Percentiles rank a stretch among this genome's conserved stretches.
These are phyloP conservation scores for Aspergillus quadricinctus DNA, from an alignment of 2,329 filamentous ascomycete genomes.

Conservation along the genomic window DNA sequence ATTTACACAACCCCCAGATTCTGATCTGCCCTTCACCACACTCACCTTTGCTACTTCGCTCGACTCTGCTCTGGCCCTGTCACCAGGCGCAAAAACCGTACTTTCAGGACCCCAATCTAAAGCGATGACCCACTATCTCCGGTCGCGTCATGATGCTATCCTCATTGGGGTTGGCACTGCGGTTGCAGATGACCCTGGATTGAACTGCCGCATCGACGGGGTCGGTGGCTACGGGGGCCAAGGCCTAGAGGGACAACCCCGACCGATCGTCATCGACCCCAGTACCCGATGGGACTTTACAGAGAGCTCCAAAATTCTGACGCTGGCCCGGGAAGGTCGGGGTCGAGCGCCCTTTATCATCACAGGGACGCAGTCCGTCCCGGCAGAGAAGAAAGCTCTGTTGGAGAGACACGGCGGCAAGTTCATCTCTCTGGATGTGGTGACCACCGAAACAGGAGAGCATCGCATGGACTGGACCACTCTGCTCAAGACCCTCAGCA, in stretches of 20 bases:
- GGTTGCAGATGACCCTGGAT: constrained; percentile 73
- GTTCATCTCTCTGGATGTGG: constrained; percentile 25
- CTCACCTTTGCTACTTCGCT: constrained; percentile 86
- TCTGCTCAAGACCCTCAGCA: constrained; percentile 53
- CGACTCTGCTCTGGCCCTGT: constrained; percentile 68
- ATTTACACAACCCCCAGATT: constrained; percentile 13
- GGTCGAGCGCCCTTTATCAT: constrained; percentile 72
- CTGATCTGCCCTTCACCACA: constrained; percentile 54
- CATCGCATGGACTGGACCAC: constrained; percentile 52
- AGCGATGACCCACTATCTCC: constrained; percentile 91
- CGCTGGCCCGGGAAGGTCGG: constrained; percentile 55
- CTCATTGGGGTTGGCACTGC: constrained; percentile 81
- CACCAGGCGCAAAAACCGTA: constrained; percentile 68
- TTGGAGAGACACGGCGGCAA: constrained; percentile 28
- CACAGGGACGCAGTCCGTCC: constrained; percentile 21
- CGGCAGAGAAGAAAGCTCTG: constrained; percentile 12
- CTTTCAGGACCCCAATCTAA: constrained; percentile 77
- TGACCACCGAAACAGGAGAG: constrained; percentile 6
- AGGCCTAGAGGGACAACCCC: constrained; percentile 59
- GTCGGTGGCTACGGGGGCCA: constrained; percentile 50
- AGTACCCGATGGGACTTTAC: constrained; percentile 63
- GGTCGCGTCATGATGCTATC: constrained; percentile 77
- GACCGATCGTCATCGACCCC: constrained; percentile 77
- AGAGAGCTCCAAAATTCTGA: constrained; percentile 59
- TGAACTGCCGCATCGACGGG: constrained; percentile 74